Evolutionary conservation across 371 early-diverging fungal species (phyloP).

Genomic region (Actinomortierella ambigua): DNA sequence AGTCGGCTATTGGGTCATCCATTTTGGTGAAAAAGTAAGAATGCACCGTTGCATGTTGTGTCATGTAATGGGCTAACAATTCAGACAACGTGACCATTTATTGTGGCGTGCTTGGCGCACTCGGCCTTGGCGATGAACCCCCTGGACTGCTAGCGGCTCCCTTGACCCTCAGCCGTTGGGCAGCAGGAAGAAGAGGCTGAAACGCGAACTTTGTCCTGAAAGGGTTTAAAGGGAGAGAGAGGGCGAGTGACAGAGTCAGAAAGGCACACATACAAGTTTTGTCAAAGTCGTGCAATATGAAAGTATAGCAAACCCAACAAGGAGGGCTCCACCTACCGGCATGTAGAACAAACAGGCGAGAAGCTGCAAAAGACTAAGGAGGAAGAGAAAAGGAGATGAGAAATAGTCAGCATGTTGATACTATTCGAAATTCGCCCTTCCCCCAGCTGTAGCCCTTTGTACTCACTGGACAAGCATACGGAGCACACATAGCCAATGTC

Average conservation of each 20-base stretch:
- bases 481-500: constrained; percentile 96
- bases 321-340: constrained; percentile 59
- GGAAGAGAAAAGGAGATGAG: neutral
- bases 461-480: constrained; percentile 93
- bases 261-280: too few relatives aligned
- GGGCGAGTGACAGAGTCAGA: too few relatives aligned
- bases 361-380: constrained; percentile 72
- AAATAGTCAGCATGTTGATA: constrained; percentile 1
- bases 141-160: constrained; percentile 19
- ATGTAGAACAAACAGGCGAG: constrained; percentile 79
- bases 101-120: constrained; percentile 27
- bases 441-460: too few relatives aligned
- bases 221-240: neutral
- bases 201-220: constrained; percentile 74
- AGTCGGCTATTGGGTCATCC: too few relatives aligned
- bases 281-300: too few relatives aligned
- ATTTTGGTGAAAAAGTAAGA: too few relatives aligned
- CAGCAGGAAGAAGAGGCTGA: constrained; percentile 50
- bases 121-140: constrained; percentile 32
- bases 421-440: too few relatives aligned
- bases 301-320: neutral
- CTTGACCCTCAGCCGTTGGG: constrained; percentile 22
- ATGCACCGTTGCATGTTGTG: too few relatives aligned
- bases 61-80: too few relatives aligned
- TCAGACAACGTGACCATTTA: too few relatives aligned